These are phyloP conservation scores for barley (Hordeum vulgare) DNA, from an alignment of 176 grass and related monocot genomes.

Conservation along the genomic window DNA sequence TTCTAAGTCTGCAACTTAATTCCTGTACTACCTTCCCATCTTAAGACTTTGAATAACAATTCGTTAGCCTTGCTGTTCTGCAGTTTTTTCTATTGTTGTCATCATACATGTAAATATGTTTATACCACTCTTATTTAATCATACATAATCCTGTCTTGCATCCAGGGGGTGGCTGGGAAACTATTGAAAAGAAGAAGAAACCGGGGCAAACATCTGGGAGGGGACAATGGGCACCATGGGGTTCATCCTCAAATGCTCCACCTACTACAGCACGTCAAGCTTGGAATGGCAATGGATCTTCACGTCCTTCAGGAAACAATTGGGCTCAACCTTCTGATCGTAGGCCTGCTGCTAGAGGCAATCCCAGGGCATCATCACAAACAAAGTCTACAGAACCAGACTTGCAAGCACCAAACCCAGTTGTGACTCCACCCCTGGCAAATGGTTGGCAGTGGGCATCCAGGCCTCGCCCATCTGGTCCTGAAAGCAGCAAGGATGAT, in stretches of 20 bases:
- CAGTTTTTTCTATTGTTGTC: neutral
- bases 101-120: neutral
- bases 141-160: conserved; percentile 4
- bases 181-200: conserved; percentile 59
- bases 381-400: conserved; percentile 31
- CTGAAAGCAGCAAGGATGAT: conserved; percentile 40
- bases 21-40: neutral
- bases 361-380: conserved; percentile 27
- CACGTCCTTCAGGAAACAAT: conserved; percentile 31
- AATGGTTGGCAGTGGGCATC: conserved; percentile 69
- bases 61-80: neutral
- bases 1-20: neutral
- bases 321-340: conserved; percentile 37
- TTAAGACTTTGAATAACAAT: neutral
- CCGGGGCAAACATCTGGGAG: conserved; percentile 34
- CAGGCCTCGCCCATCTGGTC: conserved; percentile 33
- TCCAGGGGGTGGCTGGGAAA: conserved; percentile 61
- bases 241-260: conserved; percentile 22
- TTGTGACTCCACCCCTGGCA: conserved; percentile 41
- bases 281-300: conserved; percentile 42
- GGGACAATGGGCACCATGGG: conserved; percentile 24
- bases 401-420: conserved; percentile 26
- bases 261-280: conserved; percentile 39
- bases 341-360: conserved; percentile 40
- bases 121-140: neutral